Conservation (phyloP, 805 yeast species). For the Pichia sporocuriosa region DNA sequence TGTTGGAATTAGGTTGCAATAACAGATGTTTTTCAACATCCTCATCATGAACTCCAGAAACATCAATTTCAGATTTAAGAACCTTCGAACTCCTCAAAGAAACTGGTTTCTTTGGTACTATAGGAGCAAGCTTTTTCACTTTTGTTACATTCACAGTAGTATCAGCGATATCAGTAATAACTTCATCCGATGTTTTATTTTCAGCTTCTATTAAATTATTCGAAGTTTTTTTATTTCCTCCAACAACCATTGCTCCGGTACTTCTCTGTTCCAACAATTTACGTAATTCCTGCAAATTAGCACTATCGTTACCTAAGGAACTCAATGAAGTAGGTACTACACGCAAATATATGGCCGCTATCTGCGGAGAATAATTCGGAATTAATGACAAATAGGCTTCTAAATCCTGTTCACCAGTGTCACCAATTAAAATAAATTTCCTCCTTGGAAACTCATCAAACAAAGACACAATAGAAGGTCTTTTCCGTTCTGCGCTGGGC, state of each 20-base stretch:
- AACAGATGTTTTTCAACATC: neutral
- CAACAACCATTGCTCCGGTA: neutral
- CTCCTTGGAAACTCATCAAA: slow-evolving; percentile 68
- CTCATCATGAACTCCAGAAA: neutral
- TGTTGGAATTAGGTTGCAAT: neutral
- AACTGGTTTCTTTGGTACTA: slow-evolving; percentile 44
- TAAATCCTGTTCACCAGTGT: slow-evolving; percentile 90
- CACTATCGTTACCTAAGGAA: slow-evolving; percentile 36
- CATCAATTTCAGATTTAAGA: neutral
- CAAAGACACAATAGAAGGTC: slow-evolving; percentile 54
- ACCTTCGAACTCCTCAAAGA: slow-evolving; percentile 16
- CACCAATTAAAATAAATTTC: slow-evolving; percentile 82
- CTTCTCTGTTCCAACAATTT: slow-evolving; percentile 14
- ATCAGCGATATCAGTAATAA: neutral
- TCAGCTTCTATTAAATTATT: slow-evolving; percentile 13
- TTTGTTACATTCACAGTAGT: neutral
- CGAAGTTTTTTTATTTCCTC: no score
- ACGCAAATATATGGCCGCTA: slow-evolving; percentile 73
- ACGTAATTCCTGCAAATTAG: slow-evolving; percentile 20
- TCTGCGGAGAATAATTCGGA: slow-evolving; percentile 48
- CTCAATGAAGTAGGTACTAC: slow-evolving; percentile 67
- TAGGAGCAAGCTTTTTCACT: slow-evolving; percentile 28
- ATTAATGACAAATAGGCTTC: slow-evolving; percentile 84
- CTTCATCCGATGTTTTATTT: slow-evolving; percentile 9
- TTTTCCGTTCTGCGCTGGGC: slow-evolving; percentile 79